Evolutionary conservation across 2,329 filamentous ascomycete genomes (phyloP).

Genomic region (Cercospora zeae-maydis): DNA sequence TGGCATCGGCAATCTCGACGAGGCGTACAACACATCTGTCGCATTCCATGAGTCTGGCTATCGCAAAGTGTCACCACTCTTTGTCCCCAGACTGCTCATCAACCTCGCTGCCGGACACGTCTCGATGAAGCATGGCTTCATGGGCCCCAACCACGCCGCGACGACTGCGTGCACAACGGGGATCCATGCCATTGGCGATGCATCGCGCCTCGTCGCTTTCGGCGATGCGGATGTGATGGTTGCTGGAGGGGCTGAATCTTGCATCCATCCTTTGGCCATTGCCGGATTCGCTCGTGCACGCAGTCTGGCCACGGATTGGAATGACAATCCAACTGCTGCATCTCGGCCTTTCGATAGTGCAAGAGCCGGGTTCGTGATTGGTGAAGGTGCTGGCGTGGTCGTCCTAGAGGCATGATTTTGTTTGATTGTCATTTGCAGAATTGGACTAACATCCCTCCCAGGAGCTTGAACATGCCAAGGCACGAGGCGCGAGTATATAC

Average conservation of each 20-base stretch:
- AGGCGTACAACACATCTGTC: constrained; percentile 79
- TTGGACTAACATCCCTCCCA: constrained; percentile 30
- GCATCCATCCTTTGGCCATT: constrained; percentile 89
- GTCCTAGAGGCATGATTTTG: constrained; percentile 64
- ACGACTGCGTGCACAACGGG: constrained; percentile 97
- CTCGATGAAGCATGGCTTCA: constrained; percentile 85
- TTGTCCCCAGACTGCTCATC: constrained; percentile 88
- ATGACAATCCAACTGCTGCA: constrained; percentile 64
- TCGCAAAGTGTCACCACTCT: constrained; percentile 86
- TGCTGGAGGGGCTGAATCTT: constrained; percentile 91
- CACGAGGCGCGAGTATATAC: constrained; percentile 75
- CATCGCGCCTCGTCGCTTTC: constrained; percentile 83
- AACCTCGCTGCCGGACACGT: constrained; percentile 94
- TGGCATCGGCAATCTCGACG: constrained; percentile 90
- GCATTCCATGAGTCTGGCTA: constrained; percentile 76
- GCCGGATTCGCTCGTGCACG: constrained; percentile 86
- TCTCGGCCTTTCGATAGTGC: constrained; percentile 83
- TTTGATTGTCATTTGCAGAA: neutral
- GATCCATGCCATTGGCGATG: constrained; percentile 90
- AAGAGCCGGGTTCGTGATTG: constrained; percentile 83
- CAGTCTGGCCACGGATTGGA: constrained; percentile 78
- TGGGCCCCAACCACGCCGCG: constrained; percentile 84
- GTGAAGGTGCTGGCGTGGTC: constrained; percentile 84
- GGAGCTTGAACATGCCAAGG: constrained; percentile 81
- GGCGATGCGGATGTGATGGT: constrained; percentile 95